Conservation (phyloP, 1,139 yeast genomes). For the Yamadazyma taylorii region DNA sequence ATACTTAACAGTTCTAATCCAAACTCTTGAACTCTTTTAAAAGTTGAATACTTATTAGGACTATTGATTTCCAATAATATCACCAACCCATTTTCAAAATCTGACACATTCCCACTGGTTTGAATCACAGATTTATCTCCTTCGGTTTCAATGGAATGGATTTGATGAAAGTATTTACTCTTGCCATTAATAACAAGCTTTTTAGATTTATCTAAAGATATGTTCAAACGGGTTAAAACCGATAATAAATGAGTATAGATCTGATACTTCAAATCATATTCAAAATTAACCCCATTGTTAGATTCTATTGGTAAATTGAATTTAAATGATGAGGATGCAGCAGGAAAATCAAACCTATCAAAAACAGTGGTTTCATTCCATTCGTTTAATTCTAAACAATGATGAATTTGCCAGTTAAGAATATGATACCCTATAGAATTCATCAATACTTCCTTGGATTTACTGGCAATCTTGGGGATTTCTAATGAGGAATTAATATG, state of each 20-base stretch:
- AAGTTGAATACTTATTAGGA: conserved; percentile 30
- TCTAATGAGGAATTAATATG: conserved; percentile 1
- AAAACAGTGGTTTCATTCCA: conserved; percentile 4
- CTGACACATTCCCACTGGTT: neutral
- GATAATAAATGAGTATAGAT: conserved; percentile 18
- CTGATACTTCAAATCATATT: conserved; percentile 1
- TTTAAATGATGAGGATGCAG: neutral
- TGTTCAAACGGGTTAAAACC: conserved; percentile 23
- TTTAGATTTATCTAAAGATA: conserved; percentile 15
- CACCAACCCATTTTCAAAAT: neutral
- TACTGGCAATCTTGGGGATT: neutral
- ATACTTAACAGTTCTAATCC: conserved; percentile 25
- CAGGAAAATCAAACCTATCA: conserved; percentile 9
- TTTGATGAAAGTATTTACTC: conserved; percentile 30
- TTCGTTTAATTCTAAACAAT: neutral
- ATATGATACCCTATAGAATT: conserved; percentile 1
- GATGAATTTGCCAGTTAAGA: conserved; percentile 1
- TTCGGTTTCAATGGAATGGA: conserved; percentile 5
- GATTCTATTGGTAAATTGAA: conserved; percentile 3
- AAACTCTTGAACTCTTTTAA: conserved; percentile 20
- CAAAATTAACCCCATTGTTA: neutral
- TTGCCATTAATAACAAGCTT: conserved; percentile 24
- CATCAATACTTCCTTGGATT: neutral
- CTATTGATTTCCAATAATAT: conserved; percentile 20
- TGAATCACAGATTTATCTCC: conserved; percentile 2